Evolutionary conservation across 176 grass and related monocot genomes (phyloP).

Genomic region (Leersia perrieri): DNA sequence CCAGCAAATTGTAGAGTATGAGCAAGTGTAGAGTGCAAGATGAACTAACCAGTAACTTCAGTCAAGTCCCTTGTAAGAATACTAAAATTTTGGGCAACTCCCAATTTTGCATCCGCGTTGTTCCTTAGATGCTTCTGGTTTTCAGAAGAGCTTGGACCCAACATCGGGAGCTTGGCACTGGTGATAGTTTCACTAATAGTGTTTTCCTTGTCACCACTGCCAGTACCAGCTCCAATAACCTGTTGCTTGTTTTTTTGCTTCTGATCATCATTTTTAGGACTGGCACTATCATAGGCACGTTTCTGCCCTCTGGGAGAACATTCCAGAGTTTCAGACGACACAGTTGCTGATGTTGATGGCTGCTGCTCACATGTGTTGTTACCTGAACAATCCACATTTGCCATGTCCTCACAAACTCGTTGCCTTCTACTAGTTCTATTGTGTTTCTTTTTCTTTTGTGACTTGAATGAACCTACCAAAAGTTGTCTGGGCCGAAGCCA

Average conservation of each 20-base stretch:
- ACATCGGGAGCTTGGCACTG: background rate
- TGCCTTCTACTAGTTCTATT: constrained; percentile 46
- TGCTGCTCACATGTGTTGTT: constrained; percentile 31
- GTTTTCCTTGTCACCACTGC: background rate
- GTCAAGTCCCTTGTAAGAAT: constrained; percentile 53
- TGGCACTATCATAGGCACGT: background rate
- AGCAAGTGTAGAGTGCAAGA: background rate
- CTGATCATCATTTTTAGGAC: background rate
- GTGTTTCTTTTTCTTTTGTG: constrained; percentile 46
- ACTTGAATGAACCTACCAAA: constrained; percentile 51
- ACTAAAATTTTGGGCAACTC: constrained; percentile 21
- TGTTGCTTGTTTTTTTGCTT: background rate
- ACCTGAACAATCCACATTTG: constrained; percentile 29
- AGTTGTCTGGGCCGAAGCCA: constrained; percentile 52
- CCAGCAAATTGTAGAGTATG: background rate
- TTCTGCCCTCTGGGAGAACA: constrained; percentile 31
- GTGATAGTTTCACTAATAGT: background rate
- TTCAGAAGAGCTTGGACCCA: background rate
- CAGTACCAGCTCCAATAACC: background rate
- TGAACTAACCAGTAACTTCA: constrained; percentile 52
- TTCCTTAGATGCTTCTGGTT: constrained; percentile 10
- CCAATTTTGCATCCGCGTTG: constrained; percentile 18
- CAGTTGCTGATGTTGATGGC: constrained; percentile 50
- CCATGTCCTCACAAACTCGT: constrained; percentile 19
- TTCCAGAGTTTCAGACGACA: background rate